A percentile compares a stretch with the other conserved stretches of the same genome.
These are phyloP conservation scores for Erodium trifolium DNA, from an alignment of 441 rosid genomes.

Conservation along the genomic window DNA sequence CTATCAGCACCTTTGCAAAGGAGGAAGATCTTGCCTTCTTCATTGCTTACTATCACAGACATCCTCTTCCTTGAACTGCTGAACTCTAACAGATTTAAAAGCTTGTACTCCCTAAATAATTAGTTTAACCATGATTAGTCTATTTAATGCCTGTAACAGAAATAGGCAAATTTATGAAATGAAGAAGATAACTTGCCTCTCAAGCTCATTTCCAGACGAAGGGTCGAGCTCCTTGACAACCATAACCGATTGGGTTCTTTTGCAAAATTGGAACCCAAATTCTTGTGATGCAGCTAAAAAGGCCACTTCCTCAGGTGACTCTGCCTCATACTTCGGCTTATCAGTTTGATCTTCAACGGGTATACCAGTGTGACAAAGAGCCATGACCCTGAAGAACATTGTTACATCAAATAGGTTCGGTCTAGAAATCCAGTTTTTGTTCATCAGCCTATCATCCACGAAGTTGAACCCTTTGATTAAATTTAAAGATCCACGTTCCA, in stretches of 20 bases:
- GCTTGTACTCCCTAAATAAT: constrained; percentile 59
- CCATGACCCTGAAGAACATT: constrained; percentile 63
- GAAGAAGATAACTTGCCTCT: constrained; percentile 36
- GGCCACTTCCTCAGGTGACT: constrained; percentile 80
- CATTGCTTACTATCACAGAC: constrained; percentile 65
- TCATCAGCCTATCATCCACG: constrained; percentile 51
- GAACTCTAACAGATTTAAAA: constrained; percentile 68
- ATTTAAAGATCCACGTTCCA: constrained; percentile 12
- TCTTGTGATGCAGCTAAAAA: constrained; percentile 68
- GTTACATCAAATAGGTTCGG: constrained; percentile 34
- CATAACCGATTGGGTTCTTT: constrained; percentile 62
- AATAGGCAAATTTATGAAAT: background rate
- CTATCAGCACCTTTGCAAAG: constrained; percentile 96
- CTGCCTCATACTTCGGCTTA: constrained; percentile 66
- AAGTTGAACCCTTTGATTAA: constrained; percentile 66
- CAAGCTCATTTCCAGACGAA: constrained; percentile 30
- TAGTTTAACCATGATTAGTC: constrained; percentile 11
- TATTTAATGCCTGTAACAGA: constrained; percentile 8
- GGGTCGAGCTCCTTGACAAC: constrained; percentile 42
- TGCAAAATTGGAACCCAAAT: constrained; percentile 58
- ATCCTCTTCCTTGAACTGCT: constrained; percentile 72
- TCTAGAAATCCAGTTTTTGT: constrained; percentile 42
- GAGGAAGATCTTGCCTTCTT: constrained; percentile 56
- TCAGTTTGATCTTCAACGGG: constrained; percentile 42
- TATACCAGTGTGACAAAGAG: constrained; percentile 71